Evolutionary conservation across 768 basidiomycete genomes (phyloP), one percentile per base, ranked within the genome.

Genomic region (Sarcomyxa edulis): DNA sequence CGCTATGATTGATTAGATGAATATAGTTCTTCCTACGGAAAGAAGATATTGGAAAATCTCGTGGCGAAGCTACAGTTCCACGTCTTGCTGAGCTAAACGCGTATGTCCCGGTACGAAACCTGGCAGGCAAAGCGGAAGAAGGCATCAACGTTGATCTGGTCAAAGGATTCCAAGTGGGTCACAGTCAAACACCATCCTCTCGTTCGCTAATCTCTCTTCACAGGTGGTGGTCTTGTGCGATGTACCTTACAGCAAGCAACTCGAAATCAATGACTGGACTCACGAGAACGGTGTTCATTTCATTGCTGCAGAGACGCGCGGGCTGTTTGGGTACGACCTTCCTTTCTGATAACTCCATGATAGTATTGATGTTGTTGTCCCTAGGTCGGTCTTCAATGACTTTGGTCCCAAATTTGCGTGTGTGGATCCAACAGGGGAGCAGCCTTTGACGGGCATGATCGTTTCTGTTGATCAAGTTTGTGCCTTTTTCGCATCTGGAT

Each of bases 381-480:
- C 14, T 37, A 96, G 94, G 10, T 84, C 88, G 43, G 83, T 84
- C 10, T 99, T 99, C 73, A 95, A 89, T 58, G 96, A 99, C 61
- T 98, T 99, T 49, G 96, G 96, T 5, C 62, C 81, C 18, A 90
- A 89, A 59, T 99, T 98, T 56, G 84, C 90, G 11, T 94, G 92
- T 48, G 88, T 96, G 18, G 96, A 99, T 56, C 83, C 92, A n/a
- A 94, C 89, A n/a, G 96, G 96, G 12, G 96, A 98, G 62, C 84
- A 91, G 48, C 85, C 93, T 3, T 68, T 97, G 41, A 73, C 79
- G 2, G 96, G 96, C 14, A 97, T 99, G 92, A 85, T 97, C 40
- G 94, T 93, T 7, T 86, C 89, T 37, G 79, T 98, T n/a, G 82
- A 79, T 38, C 86, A 89, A 70, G 93, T 87, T 35, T 33, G 53